Evolutionary conservation across 345 rosid genomes (phyloP).

Genomic region (Microthlaspi erraticum): DNA sequence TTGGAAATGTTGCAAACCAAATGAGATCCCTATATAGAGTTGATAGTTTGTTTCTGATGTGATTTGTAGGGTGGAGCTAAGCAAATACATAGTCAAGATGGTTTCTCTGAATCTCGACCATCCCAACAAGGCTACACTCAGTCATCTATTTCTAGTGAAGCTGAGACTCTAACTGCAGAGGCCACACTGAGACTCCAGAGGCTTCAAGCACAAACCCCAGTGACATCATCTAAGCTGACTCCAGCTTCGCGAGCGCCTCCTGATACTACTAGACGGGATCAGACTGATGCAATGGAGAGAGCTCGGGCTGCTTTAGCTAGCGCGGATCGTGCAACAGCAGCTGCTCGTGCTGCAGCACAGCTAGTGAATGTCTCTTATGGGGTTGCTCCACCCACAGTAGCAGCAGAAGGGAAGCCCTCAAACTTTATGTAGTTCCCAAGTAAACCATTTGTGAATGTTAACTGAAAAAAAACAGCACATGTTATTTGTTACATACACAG

Average conservation of each 20-base stretch:
- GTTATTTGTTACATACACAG: too few species aligned
- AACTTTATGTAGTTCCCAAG: slow-evolving; percentile 28
- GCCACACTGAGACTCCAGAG: slow-evolving; percentile 45
- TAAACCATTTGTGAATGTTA: background rate
- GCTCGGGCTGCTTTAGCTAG: slow-evolving; percentile 85
- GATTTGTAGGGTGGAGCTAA: slow-evolving; percentile 70
- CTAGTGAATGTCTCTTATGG: slow-evolving; percentile 63
- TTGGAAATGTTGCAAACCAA: slow-evolving; percentile 14
- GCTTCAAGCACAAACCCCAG: slow-evolving; percentile 43
- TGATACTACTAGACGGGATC: slow-evolving; percentile 29
- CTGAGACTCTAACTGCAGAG: slow-evolving; percentile 35
- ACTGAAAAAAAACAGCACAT: too few species aligned
- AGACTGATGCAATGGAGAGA: slow-evolving; percentile 66
- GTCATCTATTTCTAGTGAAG: slow-evolving; percentile 53
- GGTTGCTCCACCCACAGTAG: slow-evolving; percentile 35
- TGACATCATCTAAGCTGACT: slow-evolving; percentile 29
- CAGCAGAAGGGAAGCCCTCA: slow-evolving; percentile 49
- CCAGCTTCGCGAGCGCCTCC: slow-evolving; percentile 26
- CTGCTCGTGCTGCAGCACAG: slow-evolving; percentile 89
- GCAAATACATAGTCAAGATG: slow-evolving; percentile 52
- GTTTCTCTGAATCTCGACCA: slow-evolving; percentile 45
- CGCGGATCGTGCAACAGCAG: slow-evolving; percentile 80
- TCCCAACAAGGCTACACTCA: slow-evolving; percentile 45
- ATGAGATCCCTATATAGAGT: background rate
- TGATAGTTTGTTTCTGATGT: slow-evolving; percentile 23